Conservation (phyloP, 441 rosid species). For the Bruguiera hainesii region DNA sequence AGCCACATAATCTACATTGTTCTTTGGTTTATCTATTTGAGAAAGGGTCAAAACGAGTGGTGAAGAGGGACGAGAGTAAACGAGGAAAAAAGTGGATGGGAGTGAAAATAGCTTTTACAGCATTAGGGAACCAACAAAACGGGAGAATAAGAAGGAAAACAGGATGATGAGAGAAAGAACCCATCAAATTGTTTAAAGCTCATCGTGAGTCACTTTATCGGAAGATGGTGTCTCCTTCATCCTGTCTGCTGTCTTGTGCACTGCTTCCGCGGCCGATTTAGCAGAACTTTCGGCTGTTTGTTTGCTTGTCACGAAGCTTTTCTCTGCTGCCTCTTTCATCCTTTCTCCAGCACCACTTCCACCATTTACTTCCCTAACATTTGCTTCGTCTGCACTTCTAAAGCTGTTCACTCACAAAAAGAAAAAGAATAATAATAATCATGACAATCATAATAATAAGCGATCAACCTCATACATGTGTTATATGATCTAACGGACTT, state of each 20-base stretch:
- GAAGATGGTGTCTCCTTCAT: constrained; percentile 26
- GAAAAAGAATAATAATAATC: background rate
- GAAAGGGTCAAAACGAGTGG: too few species aligned
- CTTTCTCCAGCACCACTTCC: constrained; percentile 21
- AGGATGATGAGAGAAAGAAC: too few species aligned
- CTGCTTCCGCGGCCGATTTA: constrained; percentile 39
- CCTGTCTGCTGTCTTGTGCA: constrained; percentile 41
- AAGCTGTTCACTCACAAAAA: constrained; percentile 29
- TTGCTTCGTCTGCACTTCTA: constrained; percentile 30
- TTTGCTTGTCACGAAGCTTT: constrained; percentile 39
- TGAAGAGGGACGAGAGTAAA: too few species aligned
- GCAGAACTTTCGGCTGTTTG: constrained; percentile 46
- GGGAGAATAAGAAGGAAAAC: too few species aligned
- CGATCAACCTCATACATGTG: background rate
- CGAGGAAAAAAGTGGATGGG: too few species aligned
- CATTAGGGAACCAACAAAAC: too few species aligned
- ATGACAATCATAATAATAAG: background rate
- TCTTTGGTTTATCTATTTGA: too few species aligned
- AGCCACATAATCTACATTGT: too few species aligned
- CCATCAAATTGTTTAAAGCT: constrained; percentile 25
- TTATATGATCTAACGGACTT: too few species aligned
- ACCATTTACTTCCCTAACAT: constrained; percentile 4
- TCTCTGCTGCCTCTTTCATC: constrained; percentile 46
- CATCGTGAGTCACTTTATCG: constrained; percentile 20
- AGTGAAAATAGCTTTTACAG: too few species aligned